These are phyloP conservation scores for Breviolum minutum DNA, from an alignment of 73 alveolate genomes.

Conservation along the genomic window DNA sequence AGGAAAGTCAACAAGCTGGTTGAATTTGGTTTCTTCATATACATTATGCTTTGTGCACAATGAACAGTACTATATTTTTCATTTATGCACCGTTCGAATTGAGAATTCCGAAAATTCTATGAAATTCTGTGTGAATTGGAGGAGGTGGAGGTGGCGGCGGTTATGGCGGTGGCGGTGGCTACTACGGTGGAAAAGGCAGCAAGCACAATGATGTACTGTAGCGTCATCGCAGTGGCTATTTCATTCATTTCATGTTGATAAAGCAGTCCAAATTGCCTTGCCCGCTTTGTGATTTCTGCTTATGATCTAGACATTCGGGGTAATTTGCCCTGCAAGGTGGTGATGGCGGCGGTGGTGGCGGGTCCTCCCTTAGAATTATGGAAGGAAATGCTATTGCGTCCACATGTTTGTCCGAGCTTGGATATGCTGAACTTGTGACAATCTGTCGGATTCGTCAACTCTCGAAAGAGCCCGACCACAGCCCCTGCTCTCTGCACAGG, in stretches of 20 bases:
- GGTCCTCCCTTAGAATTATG: background rate
- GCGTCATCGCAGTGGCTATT: background rate
- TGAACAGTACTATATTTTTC: too few relatives aligned
- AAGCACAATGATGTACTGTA: background rate
- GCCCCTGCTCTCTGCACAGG: conserved; percentile 10
- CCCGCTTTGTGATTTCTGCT: background rate
- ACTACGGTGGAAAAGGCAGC: conserved; percentile 79
- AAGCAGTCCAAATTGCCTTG: background rate
- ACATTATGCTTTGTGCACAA: background rate
- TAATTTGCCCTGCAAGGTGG: conserved; percentile 32
- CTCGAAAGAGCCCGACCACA: background rate
- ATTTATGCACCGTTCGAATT: too few relatives aligned
- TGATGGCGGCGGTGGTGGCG: conserved; percentile 78
- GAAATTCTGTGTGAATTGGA: background rate
- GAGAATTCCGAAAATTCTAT: background rate
- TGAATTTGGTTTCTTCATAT: background rate
- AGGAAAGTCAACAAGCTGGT: background rate
- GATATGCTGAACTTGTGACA: too few relatives aligned
- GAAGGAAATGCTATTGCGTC: too few relatives aligned
- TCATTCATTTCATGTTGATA: background rate
- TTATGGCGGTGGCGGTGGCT: conserved; percentile 85
- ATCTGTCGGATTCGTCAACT: background rate
- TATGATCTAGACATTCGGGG: background rate
- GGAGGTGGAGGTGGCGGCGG: conserved; percentile 48
- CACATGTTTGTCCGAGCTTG: too few relatives aligned